A percentile compares a stretch with the other conserved stretches of the same genome.
These are phyloP conservation scores for Fusarium denticulatum DNA, from an alignment of 2,329 filamentous ascomycete genomes.

Conservation along the genomic window DNA sequence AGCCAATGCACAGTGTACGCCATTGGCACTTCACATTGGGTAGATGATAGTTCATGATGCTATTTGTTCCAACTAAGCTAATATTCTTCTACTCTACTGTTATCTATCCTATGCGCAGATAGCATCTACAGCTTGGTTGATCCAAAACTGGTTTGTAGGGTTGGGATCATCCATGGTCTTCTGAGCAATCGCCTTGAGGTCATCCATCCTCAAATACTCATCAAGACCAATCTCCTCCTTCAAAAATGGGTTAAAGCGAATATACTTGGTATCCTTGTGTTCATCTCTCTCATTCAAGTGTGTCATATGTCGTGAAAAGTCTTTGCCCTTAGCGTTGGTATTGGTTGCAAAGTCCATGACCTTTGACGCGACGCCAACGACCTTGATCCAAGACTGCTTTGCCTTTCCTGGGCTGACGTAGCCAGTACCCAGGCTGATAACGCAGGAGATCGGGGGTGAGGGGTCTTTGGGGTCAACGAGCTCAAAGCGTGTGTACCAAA, in stretches of 20 bases:
- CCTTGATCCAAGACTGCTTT: constrained; percentile 17
- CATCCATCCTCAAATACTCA: constrained; percentile 18
- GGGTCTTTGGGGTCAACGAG: constrained; percentile 8
- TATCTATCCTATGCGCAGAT: neutral
- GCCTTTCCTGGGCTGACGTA: constrained; percentile 10
- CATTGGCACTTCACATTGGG: no score
- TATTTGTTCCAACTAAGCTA: rapidly evolving
- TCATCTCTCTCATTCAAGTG: constrained; percentile 6
- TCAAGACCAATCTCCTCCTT: constrained; percentile 22
- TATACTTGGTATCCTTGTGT: constrained; percentile 15
- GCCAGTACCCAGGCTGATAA: constrained; percentile 28
- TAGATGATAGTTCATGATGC: rapidly evolving
- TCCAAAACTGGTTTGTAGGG: neutral
- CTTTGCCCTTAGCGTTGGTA: constrained; percentile 34
- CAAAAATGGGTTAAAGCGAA: constrained; percentile 11
- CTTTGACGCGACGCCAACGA: constrained; percentile 13
- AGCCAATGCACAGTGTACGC: no score
- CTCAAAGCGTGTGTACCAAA: constrained; percentile 35
- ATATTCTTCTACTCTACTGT: rapidly evolving
- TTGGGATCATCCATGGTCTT: neutral
- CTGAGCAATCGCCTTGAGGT: neutral
- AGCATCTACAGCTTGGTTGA: neutral
- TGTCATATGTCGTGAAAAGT: constrained; percentile 28
- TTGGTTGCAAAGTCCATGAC: constrained; percentile 37
- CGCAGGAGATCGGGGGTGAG: constrained; percentile 4